Percentiles rank a stretch among this genome's conserved stretches.
Conservation (phyloP, 2,329 filamentous ascomycete genomes). For the Colletotrichum neosansevieriae region DNA sequence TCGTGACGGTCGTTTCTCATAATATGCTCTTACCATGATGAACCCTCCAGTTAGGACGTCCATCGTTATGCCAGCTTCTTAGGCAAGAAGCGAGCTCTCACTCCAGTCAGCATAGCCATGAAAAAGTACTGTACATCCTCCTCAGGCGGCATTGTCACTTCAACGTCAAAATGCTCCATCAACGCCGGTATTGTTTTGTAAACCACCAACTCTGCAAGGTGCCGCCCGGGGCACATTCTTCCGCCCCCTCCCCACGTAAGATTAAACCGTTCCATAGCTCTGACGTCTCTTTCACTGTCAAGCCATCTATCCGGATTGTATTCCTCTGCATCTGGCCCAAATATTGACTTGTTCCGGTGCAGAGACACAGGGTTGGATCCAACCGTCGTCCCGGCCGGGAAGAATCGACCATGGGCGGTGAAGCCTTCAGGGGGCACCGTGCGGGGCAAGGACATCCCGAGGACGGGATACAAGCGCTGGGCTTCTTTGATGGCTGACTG, state of each 20-base stretch:
- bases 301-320: constrained; percentile 65
- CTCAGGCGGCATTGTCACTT: constrained; percentile 54
- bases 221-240: constrained; percentile 62
- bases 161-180: constrained; percentile 58
- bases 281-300: constrained; percentile 44
- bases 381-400: constrained; percentile 61
- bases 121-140: constrained; percentile 61
- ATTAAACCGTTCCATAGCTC: constrained; percentile 61
- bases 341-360: constrained; percentile 63
- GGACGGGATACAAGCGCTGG: constrained; percentile 63
- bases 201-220: constrained; percentile 64
- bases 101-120: constrained; percentile 64
- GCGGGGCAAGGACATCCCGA: constrained; percentile 64
- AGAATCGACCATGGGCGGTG: constrained; percentile 51
- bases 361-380: constrained; percentile 64
- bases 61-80: not conserved
- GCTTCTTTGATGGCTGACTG: constrained; percentile 64
- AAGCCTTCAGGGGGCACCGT: constrained; percentile 54
- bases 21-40: accelerated
- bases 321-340: constrained; percentile 57
- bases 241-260: constrained; percentile 65
- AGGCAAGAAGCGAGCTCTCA: constrained; percentile 54
- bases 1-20: not conserved
- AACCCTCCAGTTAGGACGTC: too few species aligned
- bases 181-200: constrained; percentile 57